Evolutionary conservation across 805 yeast species (phyloP), one percentile per base, ranked within the genome.

Genomic region (Alloascoidea hylecoeti): DNA sequence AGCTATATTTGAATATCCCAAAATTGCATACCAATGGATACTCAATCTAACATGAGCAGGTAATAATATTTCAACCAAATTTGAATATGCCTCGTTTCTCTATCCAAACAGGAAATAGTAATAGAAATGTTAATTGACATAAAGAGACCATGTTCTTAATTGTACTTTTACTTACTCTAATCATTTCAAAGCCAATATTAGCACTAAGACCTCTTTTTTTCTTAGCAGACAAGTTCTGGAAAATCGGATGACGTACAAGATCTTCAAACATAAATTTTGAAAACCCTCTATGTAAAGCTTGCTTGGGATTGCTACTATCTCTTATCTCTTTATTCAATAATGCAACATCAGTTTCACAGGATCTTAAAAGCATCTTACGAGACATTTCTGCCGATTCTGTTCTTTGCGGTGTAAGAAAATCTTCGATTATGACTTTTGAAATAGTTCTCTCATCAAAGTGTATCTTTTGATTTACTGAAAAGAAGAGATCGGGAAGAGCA

Each of bases 51-150:
- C 50, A 47, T 73, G 77, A 49, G 67, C 71, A 4, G 80, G 80
- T 41, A 74, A 72, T 28, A 72, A 49, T 40, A 73, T 52, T 42
- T 73, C 80, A 28, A 74, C 77, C 46, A 73, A 56, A 49, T 74
- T 74, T 5, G 79, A 73, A 49, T 74, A 73, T 1, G 80, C 79
- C 47, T 74, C 80, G 48, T 74, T 74, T 45, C 79, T 57, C 49
- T 23, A 23, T 9, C n/a, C n/a, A n/a, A n/a, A n/a, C n/a, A n/a
- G n/a, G n/a, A n/a, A n/a, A n/a, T n/a, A n/a, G n/a, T n/a, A n/a
- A n/a, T n/a, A n/a, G n/a, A n/a, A n/a, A n/a, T n/a, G n/a, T n/a
- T n/a, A n/a, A n/a, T n/a, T n/a, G n/a, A n/a, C n/a, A n/a, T n/a
- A n/a, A n/a, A n/a, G n/a, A n/a, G n/a, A n/a, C 30, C 9, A 23